Conservation (phyloP, 495 filamentous ascomycete species). For the Margaritispora aquatica region DNA sequence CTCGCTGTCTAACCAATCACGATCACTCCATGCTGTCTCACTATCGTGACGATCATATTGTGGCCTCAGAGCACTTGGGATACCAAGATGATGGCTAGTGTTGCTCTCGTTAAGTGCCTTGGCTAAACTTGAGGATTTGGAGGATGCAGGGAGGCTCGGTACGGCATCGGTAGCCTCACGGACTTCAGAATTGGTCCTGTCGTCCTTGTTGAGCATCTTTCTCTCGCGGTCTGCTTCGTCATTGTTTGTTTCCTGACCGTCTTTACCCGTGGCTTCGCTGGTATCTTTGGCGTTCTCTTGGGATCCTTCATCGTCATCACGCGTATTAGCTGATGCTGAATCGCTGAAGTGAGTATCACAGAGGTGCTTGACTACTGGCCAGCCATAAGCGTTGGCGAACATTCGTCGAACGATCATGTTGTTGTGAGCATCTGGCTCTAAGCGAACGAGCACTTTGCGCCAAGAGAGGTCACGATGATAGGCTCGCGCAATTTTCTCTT, state of each 20-base stretch:
- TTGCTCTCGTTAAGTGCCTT: constrained; percentile 1
- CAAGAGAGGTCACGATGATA: constrained; percentile 87
- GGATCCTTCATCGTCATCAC: constrained; percentile 46
- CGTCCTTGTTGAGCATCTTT: constrained; percentile 13
- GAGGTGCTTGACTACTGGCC: constrained; percentile 91
- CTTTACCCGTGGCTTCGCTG: constrained; percentile 28
- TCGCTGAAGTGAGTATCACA: constrained; percentile 89
- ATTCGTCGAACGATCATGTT: constrained; percentile 94
- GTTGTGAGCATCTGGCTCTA: constrained; percentile 97
- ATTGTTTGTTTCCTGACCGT: constrained; percentile 33
- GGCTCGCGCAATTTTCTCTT: constrained; percentile 94
- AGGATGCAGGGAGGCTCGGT: constrained; percentile 23
- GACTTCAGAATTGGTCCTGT: constrained; percentile 31
- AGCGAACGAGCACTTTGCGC: constrained; percentile 91
- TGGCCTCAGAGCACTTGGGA: neutral
- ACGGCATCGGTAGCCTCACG: constrained; percentile 35
- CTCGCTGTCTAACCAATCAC: constrained; percentile 44
- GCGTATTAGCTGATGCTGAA: constrained; percentile 47
- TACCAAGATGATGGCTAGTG: neutral
- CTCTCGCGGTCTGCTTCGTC: neutral
- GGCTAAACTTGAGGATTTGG: constrained; percentile 9
- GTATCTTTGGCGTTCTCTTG: constrained; percentile 36
- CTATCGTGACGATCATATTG: constrained; percentile 19
- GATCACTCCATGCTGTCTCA: constrained; percentile 46
- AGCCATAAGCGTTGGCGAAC: constrained; percentile 96